Evolutionary conservation across 164 flowering plant species (phyloP).

Genomic region (Platanus orientalis): DNA sequence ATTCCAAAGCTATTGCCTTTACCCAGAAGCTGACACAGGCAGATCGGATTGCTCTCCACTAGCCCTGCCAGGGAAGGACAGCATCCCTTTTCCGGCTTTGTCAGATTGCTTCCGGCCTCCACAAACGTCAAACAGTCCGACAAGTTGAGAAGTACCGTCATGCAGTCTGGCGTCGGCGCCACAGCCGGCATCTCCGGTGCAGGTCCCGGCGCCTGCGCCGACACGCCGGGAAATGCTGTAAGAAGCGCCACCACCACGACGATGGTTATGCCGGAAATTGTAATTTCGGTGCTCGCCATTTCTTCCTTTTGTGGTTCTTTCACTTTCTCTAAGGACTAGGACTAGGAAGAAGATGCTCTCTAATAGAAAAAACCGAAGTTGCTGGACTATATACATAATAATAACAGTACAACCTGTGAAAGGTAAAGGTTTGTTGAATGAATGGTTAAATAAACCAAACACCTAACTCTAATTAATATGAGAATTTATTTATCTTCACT

Average conservation of each 20-base stretch:
- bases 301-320: background rate
- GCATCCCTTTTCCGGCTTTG: conserved; percentile 52
- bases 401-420: too few species aligned
- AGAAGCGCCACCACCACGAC: background rate
- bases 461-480: too few species aligned
- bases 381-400: too few species aligned
- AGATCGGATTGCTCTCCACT: conserved; percentile 45
- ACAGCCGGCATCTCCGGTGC: conserved; percentile 11
- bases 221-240: background rate
- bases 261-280: background rate
- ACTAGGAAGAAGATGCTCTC: too few species aligned
- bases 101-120: conserved; percentile 44
- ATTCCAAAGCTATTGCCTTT: conserved; percentile 26
- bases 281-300: conserved; percentile 1
- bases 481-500: too few species aligned
- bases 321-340: too few species aligned
- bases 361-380: too few species aligned
- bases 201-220: conserved; percentile 14
- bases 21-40: conserved; percentile 56
- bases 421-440: too few species aligned
- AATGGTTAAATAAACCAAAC: too few species aligned
- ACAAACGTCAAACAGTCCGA: conserved; percentile 61
- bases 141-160: conserved; percentile 28
- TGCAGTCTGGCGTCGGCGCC: conserved; percentile 29
- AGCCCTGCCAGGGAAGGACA: conserved; percentile 61